Evolutionary conservation across 192 early-diverging fungal genomes (phyloP).

Genomic region (Chytriomyces sp.): DNA sequence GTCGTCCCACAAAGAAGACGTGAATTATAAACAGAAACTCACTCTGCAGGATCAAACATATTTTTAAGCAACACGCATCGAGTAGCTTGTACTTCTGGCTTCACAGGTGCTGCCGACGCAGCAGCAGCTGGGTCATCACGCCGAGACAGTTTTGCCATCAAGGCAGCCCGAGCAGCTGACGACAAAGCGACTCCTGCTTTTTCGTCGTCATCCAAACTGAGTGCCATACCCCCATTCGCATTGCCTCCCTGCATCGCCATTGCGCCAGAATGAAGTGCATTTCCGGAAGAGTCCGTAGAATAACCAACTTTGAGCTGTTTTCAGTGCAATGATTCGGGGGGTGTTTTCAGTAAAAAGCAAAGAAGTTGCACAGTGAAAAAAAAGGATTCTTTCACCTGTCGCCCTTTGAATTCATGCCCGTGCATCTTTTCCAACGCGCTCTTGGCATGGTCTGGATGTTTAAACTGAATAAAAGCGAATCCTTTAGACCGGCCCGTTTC

Average conservation of each 20-base stretch:
- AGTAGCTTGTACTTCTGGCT: slow-evolving; percentile 62
- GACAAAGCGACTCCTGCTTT: slow-evolving; percentile 70
- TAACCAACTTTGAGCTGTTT: slow-evolving; percentile 79
- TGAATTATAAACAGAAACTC: slow-evolving; percentile 43
- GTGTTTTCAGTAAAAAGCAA: background rate
- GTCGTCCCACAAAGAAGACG: background rate
- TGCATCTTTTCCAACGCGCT: slow-evolving; percentile 83
- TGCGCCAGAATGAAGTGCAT: slow-evolving; percentile 14
- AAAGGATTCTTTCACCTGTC: no score
- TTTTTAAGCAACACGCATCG: slow-evolving; percentile 78
- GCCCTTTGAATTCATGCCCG: slow-evolving; percentile 78
- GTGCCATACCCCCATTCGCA: background rate
- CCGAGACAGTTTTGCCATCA: slow-evolving; percentile 81
- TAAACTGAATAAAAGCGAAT: slow-evolving; percentile 83
- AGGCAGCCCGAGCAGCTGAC: slow-evolving; percentile 70
- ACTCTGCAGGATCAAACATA: slow-evolving; percentile 87
- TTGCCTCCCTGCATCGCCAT: background rate
- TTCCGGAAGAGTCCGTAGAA: slow-evolving; percentile 57
- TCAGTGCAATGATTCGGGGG: background rate
- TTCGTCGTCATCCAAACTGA: slow-evolving; percentile 50
- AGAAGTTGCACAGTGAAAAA: background rate
- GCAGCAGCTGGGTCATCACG: slow-evolving; percentile 33
- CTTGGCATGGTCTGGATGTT: slow-evolving; percentile 72
- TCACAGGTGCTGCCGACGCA: slow-evolving; percentile 5
- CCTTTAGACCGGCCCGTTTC: slow-evolving; percentile 76